Base-by-base conservation (phyloP, 2,329 filamentous ascomycete genomes). In the Penicillium sp. region DNA sequence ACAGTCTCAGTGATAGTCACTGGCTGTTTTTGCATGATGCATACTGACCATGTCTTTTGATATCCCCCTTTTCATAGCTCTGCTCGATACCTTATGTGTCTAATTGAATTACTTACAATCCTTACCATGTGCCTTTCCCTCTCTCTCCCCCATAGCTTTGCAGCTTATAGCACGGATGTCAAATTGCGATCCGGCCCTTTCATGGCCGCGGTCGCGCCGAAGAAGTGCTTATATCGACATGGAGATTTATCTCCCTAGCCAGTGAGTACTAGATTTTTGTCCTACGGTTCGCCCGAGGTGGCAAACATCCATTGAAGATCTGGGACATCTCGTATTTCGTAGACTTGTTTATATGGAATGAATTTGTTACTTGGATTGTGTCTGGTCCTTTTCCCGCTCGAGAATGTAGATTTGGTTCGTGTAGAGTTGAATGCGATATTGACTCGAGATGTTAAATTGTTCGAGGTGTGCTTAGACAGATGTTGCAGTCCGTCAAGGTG, bases 201-300 rank as follows among this genome's bases (percentile, higher is more conserved):
- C 78, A 87, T 96, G 90, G 88, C 90, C 92, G 86, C 82, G 84
- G 86, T 92, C 95, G 92, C 91, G 92, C 92, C 92, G 90, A 92
- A 96, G 91, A 96, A 92, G 91, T 96, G 92, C 92, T 95, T 85
- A 95, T 82, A 94, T 83, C 55, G 64, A 76, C 26, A 32, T 50
- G 52, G 60, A 65, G 53, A 50, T 61, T 48, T n/a, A 56, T 64
- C 64, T 61, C 55, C 57, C 50, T 60, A 34, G 63, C 68, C 74
- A 73, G 69, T 66, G 72, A 75, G 74, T 76, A 77, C 74, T 76
- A 73, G 74, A 76, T 74, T 60, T 70, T 61, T 75, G 74, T 74
- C 72, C 64, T 63, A 64, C 59, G 62, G 52, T 60, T 59, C 58
- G 51, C 52, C 55, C 62, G 66, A 68, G 63, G 63, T 77, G 74